Percentiles rank a stretch among this genome's conserved stretches.
phyloP scores from a whole-genome alignment of 495 filamentous ascomycete genomes.

The Lophiotrema nucula region DNA sequence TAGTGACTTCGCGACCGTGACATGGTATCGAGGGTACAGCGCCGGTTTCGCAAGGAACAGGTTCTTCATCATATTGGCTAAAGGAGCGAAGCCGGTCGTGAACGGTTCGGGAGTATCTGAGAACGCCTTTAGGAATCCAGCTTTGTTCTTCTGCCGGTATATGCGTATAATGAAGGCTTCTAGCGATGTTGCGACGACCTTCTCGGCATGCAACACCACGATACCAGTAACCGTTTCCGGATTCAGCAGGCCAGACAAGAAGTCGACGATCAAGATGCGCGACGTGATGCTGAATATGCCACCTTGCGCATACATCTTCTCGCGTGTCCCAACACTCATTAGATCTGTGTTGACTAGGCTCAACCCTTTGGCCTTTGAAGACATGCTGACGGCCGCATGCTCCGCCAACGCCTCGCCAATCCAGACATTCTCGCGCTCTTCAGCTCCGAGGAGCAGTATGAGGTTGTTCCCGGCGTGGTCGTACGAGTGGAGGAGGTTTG shows the following conservation, averaged over 20 bases:
- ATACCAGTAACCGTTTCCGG: conserved; percentile 85
- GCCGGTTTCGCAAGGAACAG: conserved; percentile 85
- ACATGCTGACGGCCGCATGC: conserved; percentile 80
- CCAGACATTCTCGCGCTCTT: conserved; percentile 79
- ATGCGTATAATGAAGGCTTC: conserved; percentile 96
- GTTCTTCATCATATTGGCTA: conserved; percentile 89
- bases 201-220: conserved; percentile 84
- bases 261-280: conserved; percentile 88
- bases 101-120: conserved; percentile 94
- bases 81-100: conserved; percentile 80
- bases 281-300: conserved; percentile 96
- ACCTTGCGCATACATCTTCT: conserved; percentile 84
- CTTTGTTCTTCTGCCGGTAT: conserved; percentile 89
- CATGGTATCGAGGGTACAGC: conserved; percentile 93
- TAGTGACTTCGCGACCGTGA: conserved; percentile 80
- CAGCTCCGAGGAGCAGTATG: conserved; percentile 83
- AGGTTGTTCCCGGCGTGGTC: conserved; percentile 94
- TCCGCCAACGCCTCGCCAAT: conserved; percentile 72
- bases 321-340: conserved; percentile 77
- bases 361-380: conserved; percentile 75
- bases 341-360: conserved; percentile 92
- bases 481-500: conserved; percentile 92
- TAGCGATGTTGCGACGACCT: conserved; percentile 78
- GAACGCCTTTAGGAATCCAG: conserved; percentile 92
- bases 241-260: conserved; percentile 77